Conservation (phyloP, 306 rosid genomes). For the Glycine soja region DNA sequence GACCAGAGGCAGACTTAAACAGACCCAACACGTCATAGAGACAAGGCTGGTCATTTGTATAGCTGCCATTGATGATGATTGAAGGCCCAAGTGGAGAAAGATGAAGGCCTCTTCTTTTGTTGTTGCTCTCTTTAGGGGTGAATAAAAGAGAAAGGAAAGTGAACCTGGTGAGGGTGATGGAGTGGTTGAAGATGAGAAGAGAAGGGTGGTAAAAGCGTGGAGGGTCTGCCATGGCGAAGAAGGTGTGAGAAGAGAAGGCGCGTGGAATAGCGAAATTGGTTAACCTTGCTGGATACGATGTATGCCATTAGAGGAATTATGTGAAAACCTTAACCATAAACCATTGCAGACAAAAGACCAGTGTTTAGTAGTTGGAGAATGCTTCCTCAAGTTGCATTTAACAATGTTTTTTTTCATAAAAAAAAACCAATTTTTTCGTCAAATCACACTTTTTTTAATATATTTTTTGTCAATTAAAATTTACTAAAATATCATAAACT, state of each 20-base stretch:
- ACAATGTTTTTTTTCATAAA: too few species aligned
- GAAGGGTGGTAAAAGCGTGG: slow-evolving; percentile 40
- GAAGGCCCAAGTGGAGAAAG: too few species aligned
- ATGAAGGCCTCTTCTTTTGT: not conserved
- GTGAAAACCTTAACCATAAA: slow-evolving; percentile 25
- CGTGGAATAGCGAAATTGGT: slow-evolving; percentile 53
- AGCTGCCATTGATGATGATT: slow-evolving; percentile 20
- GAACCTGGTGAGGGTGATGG: slow-evolving; percentile 60
- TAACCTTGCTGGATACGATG: slow-evolving; percentile 58
- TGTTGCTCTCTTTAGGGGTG: not conserved
- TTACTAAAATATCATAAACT: too few species aligned
- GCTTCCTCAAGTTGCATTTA: not conserved
- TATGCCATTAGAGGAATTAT: slow-evolving; percentile 61
- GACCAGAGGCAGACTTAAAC: too few species aligned
- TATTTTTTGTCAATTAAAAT: too few species aligned
- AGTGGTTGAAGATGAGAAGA: slow-evolving; percentile 41
- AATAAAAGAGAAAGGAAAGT: slow-evolving; percentile 11
- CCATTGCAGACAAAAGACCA: not conserved
- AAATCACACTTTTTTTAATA: too few species aligned
- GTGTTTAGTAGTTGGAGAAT: slow-evolving; percentile 25
- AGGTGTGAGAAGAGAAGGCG: slow-evolving; percentile 54
- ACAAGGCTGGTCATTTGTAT: too few species aligned
- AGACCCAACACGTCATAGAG: too few species aligned
- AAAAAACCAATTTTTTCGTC: too few species aligned
- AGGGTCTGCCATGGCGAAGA: slow-evolving; percentile 42